phyloP scores from a whole-genome alignment of 208 protist genomes.

The Jaenimonas drosophilae region DNA sequence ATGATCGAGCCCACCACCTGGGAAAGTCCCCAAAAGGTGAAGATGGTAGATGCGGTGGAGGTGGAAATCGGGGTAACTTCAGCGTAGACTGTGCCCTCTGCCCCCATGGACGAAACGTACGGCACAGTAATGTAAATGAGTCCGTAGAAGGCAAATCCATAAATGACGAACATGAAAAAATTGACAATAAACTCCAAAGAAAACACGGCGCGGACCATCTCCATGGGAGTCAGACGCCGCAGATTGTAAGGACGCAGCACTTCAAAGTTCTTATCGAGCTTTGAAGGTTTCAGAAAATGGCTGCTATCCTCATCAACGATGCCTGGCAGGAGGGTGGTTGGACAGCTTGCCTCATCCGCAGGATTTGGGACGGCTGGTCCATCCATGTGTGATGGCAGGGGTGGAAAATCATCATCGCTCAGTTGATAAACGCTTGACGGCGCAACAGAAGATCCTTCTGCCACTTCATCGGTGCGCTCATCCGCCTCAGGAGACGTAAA shows the following conservation, averaged over 20 bases:
- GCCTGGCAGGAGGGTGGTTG: background rate
- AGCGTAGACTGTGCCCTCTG: slow-evolving; percentile 51
- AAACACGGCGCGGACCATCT: slow-evolving; percentile 38
- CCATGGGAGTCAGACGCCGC: slow-evolving; percentile 24
- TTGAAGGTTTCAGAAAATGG: slow-evolving; percentile 1
- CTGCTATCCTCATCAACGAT: background rate
- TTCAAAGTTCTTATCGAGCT: too few species aligned
- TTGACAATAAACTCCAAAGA: slow-evolving; percentile 47
- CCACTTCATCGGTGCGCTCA: too few species aligned
- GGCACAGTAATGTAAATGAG: slow-evolving; percentile 65
- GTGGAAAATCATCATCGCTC: too few species aligned
- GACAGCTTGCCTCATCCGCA: background rate
- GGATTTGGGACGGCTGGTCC: too few species aligned
- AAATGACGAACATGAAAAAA: slow-evolving; percentile 73
- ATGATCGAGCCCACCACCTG: slow-evolving; percentile 63
- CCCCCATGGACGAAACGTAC: slow-evolving; percentile 76
- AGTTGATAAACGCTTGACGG: too few species aligned
- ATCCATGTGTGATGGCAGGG: too few species aligned
- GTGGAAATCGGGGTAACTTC: slow-evolving; percentile 26
- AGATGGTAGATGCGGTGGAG: slow-evolving; percentile 51
- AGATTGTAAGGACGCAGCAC: background rate
- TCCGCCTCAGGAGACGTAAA: too few species aligned
- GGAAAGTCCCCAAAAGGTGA: slow-evolving; percentile 70
- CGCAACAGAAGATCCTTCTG: too few species aligned
- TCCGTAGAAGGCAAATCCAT: slow-evolving; percentile 71